Base-by-base conservation (phyloP, 2,329 filamentous ascomycete species). In the Venturia nashicola region DNA sequence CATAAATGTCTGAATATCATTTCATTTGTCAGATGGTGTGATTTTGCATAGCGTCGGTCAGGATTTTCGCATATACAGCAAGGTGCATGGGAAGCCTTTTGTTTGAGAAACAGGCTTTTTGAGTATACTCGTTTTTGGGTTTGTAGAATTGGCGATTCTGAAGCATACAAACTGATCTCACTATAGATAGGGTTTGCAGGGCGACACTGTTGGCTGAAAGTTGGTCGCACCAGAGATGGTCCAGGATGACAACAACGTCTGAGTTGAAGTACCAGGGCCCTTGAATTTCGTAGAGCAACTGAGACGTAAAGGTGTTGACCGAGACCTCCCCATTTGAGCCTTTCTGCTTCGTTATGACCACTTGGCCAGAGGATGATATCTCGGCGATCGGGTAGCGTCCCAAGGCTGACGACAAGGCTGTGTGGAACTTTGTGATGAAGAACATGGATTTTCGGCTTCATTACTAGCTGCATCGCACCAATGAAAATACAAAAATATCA, bases 181-280 rank as follows among this genome's bases (percentile, higher is more conserved):
- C n/a, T n/a, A n/a, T 65, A 8, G 20, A 14, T 0, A 64, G 36
- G 16, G 40, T 78, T 32, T 73, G 74, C 14, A 84, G 64, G 2
- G 77, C 76, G 1, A 84, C 79, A 7, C 80, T 76, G 67, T 84
- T 77, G 20, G 72, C 71, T 1, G 76, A 77, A 5, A 80, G 65
- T 62, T 85, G 77, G 59, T 82, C 77, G 65, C 86, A 81, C 65
- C 75, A 77, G 44, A 83, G 72, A n/a, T 77, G 72, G 59, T 77
- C 72, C 16, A 85, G 71, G 16, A 81, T 68, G 0, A 82, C 82
- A 0, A 79, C 82, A 39, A 84, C 82, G 66, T 84, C 82, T 0
- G 78, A 80, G 71, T 84, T 83, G 74, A 77, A 82, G 69, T 85
- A 85, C 75, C 77, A 79, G 0, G 79, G 79, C 5, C 81, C 81